A percentile compares a stretch with the other conserved stretches of the same genome.
Evolutionary conservation across 225 moss, liverwort and hornwort genomes (phyloP).

Genomic region (Marchantia polymorpha): DNA sequence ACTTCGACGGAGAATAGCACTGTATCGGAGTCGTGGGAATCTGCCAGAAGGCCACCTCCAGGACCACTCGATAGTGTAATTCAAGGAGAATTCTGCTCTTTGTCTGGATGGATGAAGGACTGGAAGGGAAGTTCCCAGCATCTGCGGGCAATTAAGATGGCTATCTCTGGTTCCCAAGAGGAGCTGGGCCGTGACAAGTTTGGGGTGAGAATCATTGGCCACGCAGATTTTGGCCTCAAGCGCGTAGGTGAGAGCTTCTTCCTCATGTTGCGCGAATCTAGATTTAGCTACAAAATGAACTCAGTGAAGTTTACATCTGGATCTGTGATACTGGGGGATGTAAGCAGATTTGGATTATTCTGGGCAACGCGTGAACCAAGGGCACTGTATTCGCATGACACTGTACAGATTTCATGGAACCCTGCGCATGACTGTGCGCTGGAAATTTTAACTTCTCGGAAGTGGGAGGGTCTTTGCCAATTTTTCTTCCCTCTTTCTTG

Average conservation of each 20-base stretch:
- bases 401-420: neutral
- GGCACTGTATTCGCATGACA: neutral
- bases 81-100: constrained; percentile 39
- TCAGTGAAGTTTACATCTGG: neutral
- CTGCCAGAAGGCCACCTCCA: constrained; percentile 14
- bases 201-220: constrained; percentile 44
- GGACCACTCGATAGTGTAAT: constrained; percentile 27
- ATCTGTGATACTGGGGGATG: neutral
- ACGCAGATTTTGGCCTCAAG: constrained; percentile 63
- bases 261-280: neutral
- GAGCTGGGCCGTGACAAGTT: constrained; percentile 42
- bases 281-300: neutral
- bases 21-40: neutral
- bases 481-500: too few relatives aligned
- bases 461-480: too few relatives aligned
- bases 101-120: constrained; percentile 51
- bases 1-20: neutral
- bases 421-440: neutral
- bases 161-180: constrained; percentile 40
- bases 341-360: neutral
- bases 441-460: neutral
- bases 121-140: constrained; percentile 49
- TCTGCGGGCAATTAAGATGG: constrained; percentile 36
- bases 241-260: constrained; percentile 40
- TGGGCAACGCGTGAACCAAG: neutral